Percentiles rank a stretch among this genome's conserved stretches.
phyloP scores from a whole-genome alignment of 805 yeast species.

The Kuraishia borneana region DNA sequence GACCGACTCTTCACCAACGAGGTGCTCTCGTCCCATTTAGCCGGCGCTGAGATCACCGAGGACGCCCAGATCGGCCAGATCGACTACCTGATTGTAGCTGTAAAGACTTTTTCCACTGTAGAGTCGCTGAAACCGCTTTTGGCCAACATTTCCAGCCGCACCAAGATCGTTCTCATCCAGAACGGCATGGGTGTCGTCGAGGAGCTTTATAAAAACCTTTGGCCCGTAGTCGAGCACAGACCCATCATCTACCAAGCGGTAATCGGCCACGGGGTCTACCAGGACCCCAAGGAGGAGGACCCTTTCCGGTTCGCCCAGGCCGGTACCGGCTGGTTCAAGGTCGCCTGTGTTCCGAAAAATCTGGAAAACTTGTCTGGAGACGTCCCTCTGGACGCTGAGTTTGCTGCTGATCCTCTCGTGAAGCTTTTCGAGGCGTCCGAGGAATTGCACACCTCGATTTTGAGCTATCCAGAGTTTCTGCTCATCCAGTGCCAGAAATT shows the following conservation, averaged over 20 bases:
- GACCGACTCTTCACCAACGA: constrained; percentile 3
- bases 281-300: constrained; percentile 19
- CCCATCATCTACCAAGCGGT: constrained; percentile 72
- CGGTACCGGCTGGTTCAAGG: constrained; percentile 54
- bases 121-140: constrained; percentile 50
- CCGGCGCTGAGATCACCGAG: constrained; percentile 9
- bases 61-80: background rate
- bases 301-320: constrained; percentile 33
- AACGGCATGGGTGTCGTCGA: constrained; percentile 75
- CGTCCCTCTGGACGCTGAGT: constrained; percentile 1
- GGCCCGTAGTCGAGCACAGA: constrained; percentile 32
- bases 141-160: constrained; percentile 30
- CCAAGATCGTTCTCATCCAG: constrained; percentile 63
- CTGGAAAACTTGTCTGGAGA: background rate
- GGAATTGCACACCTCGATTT: constrained; percentile 16
- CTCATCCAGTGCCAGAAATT: constrained; percentile 65
- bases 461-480: constrained; percentile 31
- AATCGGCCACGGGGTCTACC: constrained; percentile 73
- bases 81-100: constrained; percentile 48
- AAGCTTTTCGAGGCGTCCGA: constrained; percentile 13
- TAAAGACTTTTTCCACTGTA: constrained; percentile 69
- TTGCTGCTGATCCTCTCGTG: constrained; percentile 9
- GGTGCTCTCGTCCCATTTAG: background rate
- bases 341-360: constrained; percentile 44
- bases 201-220: constrained; percentile 34